These are phyloP conservation scores for Botryobasidium botryosum DNA, from an alignment of 768 basidiomycete species.

Conservation along the genomic window DNA sequence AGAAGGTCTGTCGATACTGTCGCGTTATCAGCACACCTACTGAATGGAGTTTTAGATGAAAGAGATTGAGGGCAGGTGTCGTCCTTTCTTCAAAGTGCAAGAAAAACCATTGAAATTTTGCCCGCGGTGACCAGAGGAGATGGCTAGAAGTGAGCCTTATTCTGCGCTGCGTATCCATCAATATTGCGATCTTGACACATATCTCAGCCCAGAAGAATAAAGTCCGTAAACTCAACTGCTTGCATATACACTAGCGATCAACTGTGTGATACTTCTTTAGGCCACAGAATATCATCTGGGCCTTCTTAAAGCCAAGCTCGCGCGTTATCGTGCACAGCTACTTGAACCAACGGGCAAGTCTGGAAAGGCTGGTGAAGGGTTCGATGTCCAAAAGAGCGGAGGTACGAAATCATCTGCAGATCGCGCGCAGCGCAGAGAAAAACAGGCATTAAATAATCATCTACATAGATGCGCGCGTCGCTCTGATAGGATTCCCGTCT, in stretches of 20 bases:
- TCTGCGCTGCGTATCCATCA: neutral
- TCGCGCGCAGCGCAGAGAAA: too few relatives aligned
- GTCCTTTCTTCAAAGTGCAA: too few relatives aligned
- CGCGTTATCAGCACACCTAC: too few relatives aligned
- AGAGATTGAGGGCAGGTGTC: constrained; percentile 59
- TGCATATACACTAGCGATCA: neutral
- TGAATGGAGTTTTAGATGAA: constrained; percentile 44
- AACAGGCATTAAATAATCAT: too few relatives aligned
- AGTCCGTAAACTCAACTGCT: constrained; percentile 24
- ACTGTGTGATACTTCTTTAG: constrained; percentile 22
- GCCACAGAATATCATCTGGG: constrained; percentile 92
- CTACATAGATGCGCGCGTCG: constrained; percentile 65
- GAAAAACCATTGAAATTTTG: neutral
- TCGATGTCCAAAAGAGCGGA: constrained; percentile 75
- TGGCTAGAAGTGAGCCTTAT: constrained; percentile 73
- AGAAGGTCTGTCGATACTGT: constrained; percentile 46
- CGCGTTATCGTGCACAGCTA: constrained; percentile 85
- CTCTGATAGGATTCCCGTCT: constrained; percentile 89
- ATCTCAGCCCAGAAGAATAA: constrained; percentile 84
- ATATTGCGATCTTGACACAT: neutral
- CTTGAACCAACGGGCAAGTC: constrained; percentile 81
- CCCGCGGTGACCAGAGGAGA: constrained; percentile 51
- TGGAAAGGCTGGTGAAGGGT: constrained; percentile 55
- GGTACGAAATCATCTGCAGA: too few relatives aligned
- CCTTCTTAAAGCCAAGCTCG: constrained; percentile 84